Evolutionary conservation across 2,329 filamentous ascomycete species (phyloP), one percentile per base, ranked within the genome.

Genomic region (Alternaria sp.): DNA sequence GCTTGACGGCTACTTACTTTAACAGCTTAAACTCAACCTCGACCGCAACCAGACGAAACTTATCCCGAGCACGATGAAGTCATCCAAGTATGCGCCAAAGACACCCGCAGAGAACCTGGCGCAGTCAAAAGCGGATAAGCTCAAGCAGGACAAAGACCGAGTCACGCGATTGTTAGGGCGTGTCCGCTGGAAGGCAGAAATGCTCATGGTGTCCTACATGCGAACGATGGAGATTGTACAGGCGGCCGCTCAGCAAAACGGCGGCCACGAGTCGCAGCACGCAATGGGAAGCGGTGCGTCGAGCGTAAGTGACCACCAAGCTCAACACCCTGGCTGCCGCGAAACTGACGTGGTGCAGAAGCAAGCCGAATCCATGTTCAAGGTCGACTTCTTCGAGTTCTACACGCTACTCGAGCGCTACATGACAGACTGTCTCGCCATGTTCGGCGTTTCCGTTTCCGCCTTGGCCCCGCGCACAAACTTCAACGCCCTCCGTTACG

Each of bases 361-460:
- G 33, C 68, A 73, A 59, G 73, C 72, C n/a, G 73, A 77, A 45
- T 68, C 73, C 14, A 91, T 91, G 82, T 92, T 92, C 80, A 91
- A 92, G 73, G 82, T 92, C 7, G 90, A 92, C 70, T 92, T 92
- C 62, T 88, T 90, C 76, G 90, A 92, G 70, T 92, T 89, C 74
- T 92, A 92, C 78, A 86, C 86, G 51, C 82, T 90, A 34, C 83
- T 92, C 6, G 90, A 92, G 77, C 85, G 90, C 29, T 88, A 88
- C 0, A 80, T 92, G 7, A 87, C 90, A 1, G 84, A 88, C 45
- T 78, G 90, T 0, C 82, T 90, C n/a, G 82, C 82, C 0, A 83
- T 90, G 0, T 89, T 88, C 58, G 86, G 84, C 7, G 81, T 90
- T 5, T 71, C 73, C 0, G 79, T 91, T 1, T 73, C 75, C 5